Evolutionary conservation across 805 yeast genomes (phyloP).

Genomic region (Metschnikowia continentalis): DNA sequence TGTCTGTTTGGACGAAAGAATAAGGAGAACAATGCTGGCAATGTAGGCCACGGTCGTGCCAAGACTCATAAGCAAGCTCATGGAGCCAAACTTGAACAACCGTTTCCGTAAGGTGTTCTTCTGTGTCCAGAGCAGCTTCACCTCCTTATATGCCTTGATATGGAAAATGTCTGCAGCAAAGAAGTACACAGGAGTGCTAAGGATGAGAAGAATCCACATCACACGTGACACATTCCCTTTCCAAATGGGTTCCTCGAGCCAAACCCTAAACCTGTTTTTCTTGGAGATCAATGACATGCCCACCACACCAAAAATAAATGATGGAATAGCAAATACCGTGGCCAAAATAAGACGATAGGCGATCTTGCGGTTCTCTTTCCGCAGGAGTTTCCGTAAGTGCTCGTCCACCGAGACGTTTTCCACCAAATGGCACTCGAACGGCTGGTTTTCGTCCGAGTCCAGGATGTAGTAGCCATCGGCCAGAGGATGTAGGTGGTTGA

Average conservation of each 20-base stretch:
- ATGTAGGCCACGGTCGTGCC: constrained; percentile 73
- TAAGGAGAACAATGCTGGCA: constrained; percentile 57
- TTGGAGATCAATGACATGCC: constrained; percentile 57
- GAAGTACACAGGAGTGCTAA: constrained; percentile 71
- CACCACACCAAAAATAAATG: constrained; percentile 65
- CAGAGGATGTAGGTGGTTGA: constrained; percentile 40
- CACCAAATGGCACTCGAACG: constrained; percentile 49
- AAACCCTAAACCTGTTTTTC: constrained; percentile 39
- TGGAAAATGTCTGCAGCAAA: constrained; percentile 74
- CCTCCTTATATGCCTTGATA: constrained; percentile 57
- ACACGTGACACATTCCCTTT: constrained; percentile 55
- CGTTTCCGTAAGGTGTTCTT: constrained; percentile 54
- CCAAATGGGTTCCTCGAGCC: constrained; percentile 63
- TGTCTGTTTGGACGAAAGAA: constrained; percentile 36
- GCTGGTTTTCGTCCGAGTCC: constrained; percentile 18
- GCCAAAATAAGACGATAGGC: constrained; percentile 46
- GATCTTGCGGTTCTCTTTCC: constrained; percentile 44
- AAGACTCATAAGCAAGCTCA: constrained; percentile 67
- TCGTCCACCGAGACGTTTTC: constrained; percentile 61
- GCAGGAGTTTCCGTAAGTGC: constrained; percentile 49
- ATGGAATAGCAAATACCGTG: constrained; percentile 55
- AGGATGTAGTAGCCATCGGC: constrained; percentile 17
- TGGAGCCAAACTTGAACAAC: constrained; percentile 68
- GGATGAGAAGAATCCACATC: constrained; percentile 60
- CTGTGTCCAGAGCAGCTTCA: constrained; percentile 52